phyloP scores from a whole-genome alignment of 345 rosid genomes.

The Hibiscus mutabilis region DNA sequence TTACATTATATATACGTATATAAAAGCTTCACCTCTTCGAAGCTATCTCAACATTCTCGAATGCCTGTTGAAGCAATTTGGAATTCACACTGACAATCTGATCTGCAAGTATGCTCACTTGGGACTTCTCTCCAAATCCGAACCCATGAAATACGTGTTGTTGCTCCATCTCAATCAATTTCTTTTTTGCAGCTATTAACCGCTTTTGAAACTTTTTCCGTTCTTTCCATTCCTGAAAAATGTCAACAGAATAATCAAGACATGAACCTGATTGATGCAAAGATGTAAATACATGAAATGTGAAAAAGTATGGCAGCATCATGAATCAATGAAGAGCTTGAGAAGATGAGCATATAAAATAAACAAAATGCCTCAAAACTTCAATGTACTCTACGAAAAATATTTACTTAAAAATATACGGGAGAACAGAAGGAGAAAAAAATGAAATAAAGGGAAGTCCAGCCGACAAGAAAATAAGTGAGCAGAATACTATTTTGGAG shows the following conservation, averaged over 20 bases:
- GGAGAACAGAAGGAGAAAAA: background rate
- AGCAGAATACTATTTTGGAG: background rate
- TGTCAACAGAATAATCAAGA: background rate
- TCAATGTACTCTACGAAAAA: background rate
- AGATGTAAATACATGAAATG: background rate
- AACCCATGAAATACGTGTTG: conserved; percentile 84
- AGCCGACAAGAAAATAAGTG: background rate
- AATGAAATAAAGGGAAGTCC: background rate
- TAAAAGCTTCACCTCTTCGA: conserved; percentile 45
- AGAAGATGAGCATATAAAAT: conserved; percentile 3
- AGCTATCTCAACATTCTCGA: conserved; percentile 44
- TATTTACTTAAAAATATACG: background rate
- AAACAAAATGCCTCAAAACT: background rate
- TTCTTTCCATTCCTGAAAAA: conserved; percentile 87
- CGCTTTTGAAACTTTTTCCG: conserved; percentile 63
- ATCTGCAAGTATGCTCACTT: conserved; percentile 58
- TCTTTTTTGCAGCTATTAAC: conserved; percentile 82
- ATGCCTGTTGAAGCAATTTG: conserved; percentile 66
- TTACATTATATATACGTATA: background rate
- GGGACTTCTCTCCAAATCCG: conserved; percentile 63
- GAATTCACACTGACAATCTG: conserved; percentile 64
- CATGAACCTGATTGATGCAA: background rate
- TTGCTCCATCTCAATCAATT: conserved; percentile 70
- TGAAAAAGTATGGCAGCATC: background rate
- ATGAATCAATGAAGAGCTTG: background rate